A percentile compares a stretch with the other conserved stretches of the same genome.
phyloP scores from a whole-genome alignment of 1,284 basidiomycete genomes.

The Hemileia vastatrix region DNA sequence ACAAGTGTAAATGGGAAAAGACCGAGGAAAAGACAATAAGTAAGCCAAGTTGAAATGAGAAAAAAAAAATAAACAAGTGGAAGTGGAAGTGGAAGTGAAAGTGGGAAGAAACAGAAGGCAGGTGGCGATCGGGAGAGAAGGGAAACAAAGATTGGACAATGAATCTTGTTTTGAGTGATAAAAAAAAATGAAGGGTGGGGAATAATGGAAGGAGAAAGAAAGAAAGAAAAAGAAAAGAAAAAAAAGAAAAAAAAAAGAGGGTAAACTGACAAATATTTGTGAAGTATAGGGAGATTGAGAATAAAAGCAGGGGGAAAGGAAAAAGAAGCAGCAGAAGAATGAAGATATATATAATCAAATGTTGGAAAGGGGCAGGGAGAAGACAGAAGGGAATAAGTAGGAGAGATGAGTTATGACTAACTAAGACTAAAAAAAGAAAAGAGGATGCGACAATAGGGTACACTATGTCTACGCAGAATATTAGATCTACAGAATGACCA shows the following conservation, averaged over 20 bases:
- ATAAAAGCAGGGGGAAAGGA: background rate
- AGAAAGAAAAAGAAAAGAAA: conserved; percentile 18
- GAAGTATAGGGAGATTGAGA: background rate
- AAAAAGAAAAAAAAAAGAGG: conserved; percentile 2
- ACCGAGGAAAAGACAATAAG: background rate
- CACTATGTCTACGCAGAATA: background rate
- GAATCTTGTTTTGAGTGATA: conserved; percentile 5
- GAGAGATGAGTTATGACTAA: background rate
- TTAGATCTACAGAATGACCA: background rate
- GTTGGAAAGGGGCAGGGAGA: background rate
- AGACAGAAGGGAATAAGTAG: background rate
- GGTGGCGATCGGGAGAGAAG: conserved; percentile 9
- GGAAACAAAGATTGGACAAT: background rate
- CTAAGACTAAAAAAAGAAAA: background rate
- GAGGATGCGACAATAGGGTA: background rate
- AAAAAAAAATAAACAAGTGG: conserved; percentile 6
- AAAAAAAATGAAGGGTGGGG: conserved; percentile 6
- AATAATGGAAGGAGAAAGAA: conserved; percentile 5
- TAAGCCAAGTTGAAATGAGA: background rate
- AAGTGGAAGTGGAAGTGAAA: conserved; percentile 9
- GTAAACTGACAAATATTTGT: conserved; percentile 47
- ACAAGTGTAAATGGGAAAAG: background rate
- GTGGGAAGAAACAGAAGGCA: conserved; percentile 1
- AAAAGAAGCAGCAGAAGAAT: background rate
- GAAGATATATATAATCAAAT: background rate